A percentile compares a stretch with the other conserved stretches of the same genome.
These are phyloP conservation scores for Aspergillus sergii DNA, from an alignment of 2,329 filamentous ascomycete genomes.

Conservation along the genomic window DNA sequence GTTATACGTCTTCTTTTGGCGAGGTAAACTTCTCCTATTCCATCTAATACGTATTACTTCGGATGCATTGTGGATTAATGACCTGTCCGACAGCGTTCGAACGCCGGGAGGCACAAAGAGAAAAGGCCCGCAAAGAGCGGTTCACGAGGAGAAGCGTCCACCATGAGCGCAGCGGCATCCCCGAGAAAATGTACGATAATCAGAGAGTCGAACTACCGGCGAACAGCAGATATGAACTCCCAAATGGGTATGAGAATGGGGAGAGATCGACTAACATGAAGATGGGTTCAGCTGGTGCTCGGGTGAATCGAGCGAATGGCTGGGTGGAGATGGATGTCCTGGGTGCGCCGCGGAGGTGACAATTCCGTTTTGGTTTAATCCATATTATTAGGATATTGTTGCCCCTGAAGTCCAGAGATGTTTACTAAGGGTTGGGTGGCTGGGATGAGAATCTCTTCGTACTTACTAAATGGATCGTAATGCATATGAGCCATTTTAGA, in stretches of 20 bases:
- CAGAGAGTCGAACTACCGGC: conserved; percentile 20
- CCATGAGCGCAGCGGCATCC: conserved; percentile 22
- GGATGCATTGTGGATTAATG: background rate
- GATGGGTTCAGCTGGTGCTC: background rate
- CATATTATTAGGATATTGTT: background rate
- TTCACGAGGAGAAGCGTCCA: conserved; percentile 21
- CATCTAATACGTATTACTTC: background rate
- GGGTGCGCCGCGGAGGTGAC: background rate
- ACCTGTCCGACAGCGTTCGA: conserved; percentile 21
- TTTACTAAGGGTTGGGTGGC: background rate
- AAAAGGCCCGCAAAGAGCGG: conserved; percentile 8
- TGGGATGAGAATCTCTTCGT: background rate
- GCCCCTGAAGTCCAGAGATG: background rate
- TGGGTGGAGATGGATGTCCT: conserved; percentile 13
- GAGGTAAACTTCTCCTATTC: conserved; percentile 26
- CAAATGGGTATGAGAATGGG: background rate
- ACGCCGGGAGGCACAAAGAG: conserved; percentile 33
- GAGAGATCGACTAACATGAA: background rate
- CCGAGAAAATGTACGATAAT: conserved; percentile 32
- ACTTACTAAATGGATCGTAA: background rate
- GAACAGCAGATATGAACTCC: conserved; percentile 9
- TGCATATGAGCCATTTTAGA: background rate
- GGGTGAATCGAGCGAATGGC: background rate
- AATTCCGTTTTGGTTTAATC: background rate
- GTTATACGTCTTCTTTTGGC: conserved; percentile 39